These are phyloP conservation scores for Boletus insuetus DNA, from an alignment of 768 basidiomycete genomes.

Conservation along the genomic window DNA sequence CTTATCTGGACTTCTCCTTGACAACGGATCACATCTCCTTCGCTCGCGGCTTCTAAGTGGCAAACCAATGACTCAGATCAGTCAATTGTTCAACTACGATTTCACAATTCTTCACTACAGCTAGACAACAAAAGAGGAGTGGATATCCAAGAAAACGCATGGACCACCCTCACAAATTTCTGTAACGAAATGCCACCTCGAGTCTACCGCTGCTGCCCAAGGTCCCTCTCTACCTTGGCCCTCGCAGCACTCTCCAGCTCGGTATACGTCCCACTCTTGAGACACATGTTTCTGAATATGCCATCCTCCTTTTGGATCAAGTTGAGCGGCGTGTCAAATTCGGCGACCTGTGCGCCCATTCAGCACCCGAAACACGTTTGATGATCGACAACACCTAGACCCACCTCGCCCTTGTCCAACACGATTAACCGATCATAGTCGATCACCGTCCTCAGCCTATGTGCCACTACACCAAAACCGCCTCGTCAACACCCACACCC, in stretches of 20 bases:
- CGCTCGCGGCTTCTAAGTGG: no score
- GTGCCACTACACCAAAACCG: constrained; percentile 46
- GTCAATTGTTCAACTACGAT: no score
- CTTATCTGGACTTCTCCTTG: no score
- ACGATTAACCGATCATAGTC: constrained; percentile 81
- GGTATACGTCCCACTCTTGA: constrained; percentile 63
- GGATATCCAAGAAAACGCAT: no score
- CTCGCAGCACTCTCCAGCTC: constrained; percentile 61
- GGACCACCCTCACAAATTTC: no score
- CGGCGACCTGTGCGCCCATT: constrained; percentile 39
- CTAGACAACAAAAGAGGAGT: no score
- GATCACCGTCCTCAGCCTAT: constrained; percentile 73
- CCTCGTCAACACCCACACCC: neutral
- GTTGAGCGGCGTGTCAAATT: constrained; percentile 72
- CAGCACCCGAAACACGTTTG: neutral
- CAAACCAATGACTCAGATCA: no score
- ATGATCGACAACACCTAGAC: neutral
- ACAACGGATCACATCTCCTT: no score
- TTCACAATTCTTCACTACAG: no score
- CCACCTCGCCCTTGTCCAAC: constrained; percentile 48
- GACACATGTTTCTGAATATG: constrained; percentile 66
- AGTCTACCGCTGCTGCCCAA: neutral
- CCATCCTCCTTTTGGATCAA: constrained; percentile 62
- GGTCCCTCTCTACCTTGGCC: constrained; percentile 31
- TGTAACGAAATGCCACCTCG: no score